phyloP scores from a whole-genome alignment of 2,329 filamentous ascomycete species.

The Fulvia fulva region DNA sequence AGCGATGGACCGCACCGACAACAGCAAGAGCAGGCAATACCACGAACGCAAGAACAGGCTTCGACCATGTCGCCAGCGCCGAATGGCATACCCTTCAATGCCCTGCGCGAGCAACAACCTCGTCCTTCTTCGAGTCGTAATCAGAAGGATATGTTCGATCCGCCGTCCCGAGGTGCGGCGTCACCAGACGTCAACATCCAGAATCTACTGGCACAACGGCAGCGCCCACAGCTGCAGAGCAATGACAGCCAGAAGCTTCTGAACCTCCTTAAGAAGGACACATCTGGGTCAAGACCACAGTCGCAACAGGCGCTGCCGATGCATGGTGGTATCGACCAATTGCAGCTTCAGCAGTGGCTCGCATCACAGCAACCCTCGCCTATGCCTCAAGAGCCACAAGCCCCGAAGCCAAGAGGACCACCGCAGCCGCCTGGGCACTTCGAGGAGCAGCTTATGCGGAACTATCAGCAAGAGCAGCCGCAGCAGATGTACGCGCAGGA shows the following conservation, averaged over 20 bases:
- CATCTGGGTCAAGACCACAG: conserved; percentile 27
- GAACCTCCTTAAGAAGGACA: conserved; percentile 60
- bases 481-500: conserved; percentile 18
- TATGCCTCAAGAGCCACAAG: conserved; percentile 31
- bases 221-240: conserved; percentile 46
- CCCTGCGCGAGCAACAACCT: conserved; percentile 21
- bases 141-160: conserved; percentile 25
- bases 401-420: conserved; percentile 34
- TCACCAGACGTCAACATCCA: conserved; percentile 34
- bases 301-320: conserved; percentile 31
- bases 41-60: conserved; percentile 12
- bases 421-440: conserved; percentile 34
- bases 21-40: conserved; percentile 12
- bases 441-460: conserved; percentile 34
- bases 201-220: conserved; percentile 38
- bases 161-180: conserved; percentile 27
- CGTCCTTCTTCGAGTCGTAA: conserved; percentile 22
- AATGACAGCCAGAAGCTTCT: conserved; percentile 78
- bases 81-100: conserved; percentile 22
- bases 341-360: conserved; percentile 33
- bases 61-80: conserved; percentile 21
- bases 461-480: conserved; percentile 23
- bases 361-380: conserved; percentile 19
- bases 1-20: conserved; percentile 13
- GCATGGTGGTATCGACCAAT: conserved; percentile 22